These are phyloP conservation scores for Ascochyta fabae DNA, from an alignment of 2,329 filamentous ascomycete genomes.

Conservation along the genomic window DNA sequence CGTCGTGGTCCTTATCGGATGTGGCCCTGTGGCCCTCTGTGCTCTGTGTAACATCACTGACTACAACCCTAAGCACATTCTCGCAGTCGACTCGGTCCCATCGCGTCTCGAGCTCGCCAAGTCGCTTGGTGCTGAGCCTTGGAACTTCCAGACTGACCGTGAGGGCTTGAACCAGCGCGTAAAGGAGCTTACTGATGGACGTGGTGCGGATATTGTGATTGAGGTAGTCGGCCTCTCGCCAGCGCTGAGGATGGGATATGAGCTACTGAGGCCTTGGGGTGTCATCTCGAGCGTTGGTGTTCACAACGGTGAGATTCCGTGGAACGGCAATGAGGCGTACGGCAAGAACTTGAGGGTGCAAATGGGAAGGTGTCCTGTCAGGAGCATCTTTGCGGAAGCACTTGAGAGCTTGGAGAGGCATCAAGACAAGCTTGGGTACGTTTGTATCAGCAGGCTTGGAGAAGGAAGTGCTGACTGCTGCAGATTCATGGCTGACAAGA, in stretches of 20 bases:
- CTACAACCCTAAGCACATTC: slow-evolving; percentile 74
- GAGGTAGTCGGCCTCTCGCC: slow-evolving; percentile 58
- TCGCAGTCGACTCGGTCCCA: slow-evolving; percentile 80
- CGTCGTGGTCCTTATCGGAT: slow-evolving; percentile 81
- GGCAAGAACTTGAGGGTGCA: slow-evolving; percentile 58
- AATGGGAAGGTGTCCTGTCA: slow-evolving; percentile 59
- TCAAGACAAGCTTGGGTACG: slow-evolving; percentile 56
- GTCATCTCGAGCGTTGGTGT: slow-evolving; percentile 57
- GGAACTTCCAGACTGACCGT: slow-evolving; percentile 75
- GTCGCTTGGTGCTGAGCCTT: slow-evolving; percentile 78
- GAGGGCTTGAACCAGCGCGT: slow-evolving; percentile 72
- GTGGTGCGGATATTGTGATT: slow-evolving; percentile 85
- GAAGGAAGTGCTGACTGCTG: slow-evolving; percentile 3
- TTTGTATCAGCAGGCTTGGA: not conserved
- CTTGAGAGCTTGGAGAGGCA: slow-evolving; percentile 55
- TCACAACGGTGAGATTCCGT: slow-evolving; percentile 57
- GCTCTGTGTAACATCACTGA: slow-evolving; percentile 79
- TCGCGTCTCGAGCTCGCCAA: slow-evolving; percentile 75
- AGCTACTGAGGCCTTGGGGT: slow-evolving; percentile 58
- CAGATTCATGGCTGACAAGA: slow-evolving; percentile 61
- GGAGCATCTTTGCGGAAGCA: slow-evolving; percentile 57
- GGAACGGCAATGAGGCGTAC: slow-evolving; percentile 57
- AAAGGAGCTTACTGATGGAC: slow-evolving; percentile 75
- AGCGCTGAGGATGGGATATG: slow-evolving; percentile 56
- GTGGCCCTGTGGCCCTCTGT: slow-evolving; percentile 80